Percentiles rank a stretch among this genome's conserved stretches.
Evolutionary conservation across 805 yeast species (phyloP).

Genomic region (Nakazawaea anatomiae): DNA sequence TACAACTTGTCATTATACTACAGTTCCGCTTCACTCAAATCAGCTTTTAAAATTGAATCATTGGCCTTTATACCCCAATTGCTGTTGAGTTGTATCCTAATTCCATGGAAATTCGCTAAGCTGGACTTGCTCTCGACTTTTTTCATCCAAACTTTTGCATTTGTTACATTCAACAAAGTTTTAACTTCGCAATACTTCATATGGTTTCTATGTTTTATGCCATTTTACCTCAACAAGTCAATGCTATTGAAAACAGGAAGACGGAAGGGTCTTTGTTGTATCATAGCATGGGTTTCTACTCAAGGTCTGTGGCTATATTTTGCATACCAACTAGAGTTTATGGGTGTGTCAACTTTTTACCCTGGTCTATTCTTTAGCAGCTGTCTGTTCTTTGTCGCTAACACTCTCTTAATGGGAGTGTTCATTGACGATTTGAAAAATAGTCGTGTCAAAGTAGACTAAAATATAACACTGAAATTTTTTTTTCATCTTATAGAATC

Average conservation of each 20-base stretch:
- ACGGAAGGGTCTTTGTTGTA: conserved; percentile 33
- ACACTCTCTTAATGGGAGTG: conserved; percentile 53
- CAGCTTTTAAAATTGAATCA: conserved; percentile 21
- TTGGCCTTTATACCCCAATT: conserved; percentile 85
- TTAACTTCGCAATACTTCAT: conserved; percentile 94
- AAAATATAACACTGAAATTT: not conserved
- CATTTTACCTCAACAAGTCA: conserved; percentile 56
- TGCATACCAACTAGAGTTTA: conserved; percentile 78
- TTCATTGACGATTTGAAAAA: conserved; percentile 39
- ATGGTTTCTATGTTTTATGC: conserved; percentile 87
- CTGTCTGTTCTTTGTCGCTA: conserved; percentile 51
- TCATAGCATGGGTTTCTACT: conserved; percentile 57
- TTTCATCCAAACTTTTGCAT: conserved; percentile 75
- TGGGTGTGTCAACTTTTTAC: conserved; percentile 61
- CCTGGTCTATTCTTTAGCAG: conserved; percentile 54
- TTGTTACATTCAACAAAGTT: conserved; percentile 74
- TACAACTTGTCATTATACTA: conserved; percentile 73
- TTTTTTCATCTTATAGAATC: not conserved
- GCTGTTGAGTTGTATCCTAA: conserved; percentile 44
- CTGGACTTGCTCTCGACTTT: conserved; percentile 42
- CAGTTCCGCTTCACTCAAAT: conserved; percentile 34
- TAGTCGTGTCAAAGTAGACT: conserved; percentile 8
- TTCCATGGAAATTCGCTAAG: conserved; percentile 49
- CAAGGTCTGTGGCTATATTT: conserved; percentile 76
- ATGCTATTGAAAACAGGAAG: conserved; percentile 21